Conservation (phyloP, 306 rosid genomes). For the Vachellia collinsii region DNA sequence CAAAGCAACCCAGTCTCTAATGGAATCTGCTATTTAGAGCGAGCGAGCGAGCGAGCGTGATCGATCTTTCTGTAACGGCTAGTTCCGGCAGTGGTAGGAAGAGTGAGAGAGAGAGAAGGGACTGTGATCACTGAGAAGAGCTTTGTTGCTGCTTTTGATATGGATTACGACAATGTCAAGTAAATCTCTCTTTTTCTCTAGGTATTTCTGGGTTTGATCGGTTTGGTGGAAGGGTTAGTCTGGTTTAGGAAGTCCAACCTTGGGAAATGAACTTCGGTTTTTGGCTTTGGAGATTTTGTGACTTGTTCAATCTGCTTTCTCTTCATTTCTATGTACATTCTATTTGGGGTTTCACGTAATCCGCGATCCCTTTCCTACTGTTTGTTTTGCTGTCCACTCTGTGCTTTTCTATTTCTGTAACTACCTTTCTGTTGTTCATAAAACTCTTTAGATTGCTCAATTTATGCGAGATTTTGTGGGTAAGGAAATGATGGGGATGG, state of each 20-base stretch:
- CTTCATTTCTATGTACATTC: not conserved
- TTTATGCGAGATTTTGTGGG: constrained; percentile 36
- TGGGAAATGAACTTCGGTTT: constrained; percentile 19
- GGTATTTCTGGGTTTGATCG: constrained; percentile 27
- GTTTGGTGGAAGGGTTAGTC: constrained; percentile 21
- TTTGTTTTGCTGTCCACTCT: not conserved
- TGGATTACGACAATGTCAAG: constrained; percentile 62
- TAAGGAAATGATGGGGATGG: constrained; percentile 34
- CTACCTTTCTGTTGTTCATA: not conserved
- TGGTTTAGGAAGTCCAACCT: not conserved
- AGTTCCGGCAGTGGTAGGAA: constrained; percentile 21
- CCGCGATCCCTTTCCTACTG: constrained; percentile 15
- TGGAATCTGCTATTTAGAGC: not conserved
- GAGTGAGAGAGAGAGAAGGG: not conserved
- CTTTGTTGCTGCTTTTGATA: constrained; percentile 34
- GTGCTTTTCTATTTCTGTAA: not conserved
- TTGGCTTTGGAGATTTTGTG: constrained; percentile 24
- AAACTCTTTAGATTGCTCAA: not conserved
- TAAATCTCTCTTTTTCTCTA: constrained; percentile 43
- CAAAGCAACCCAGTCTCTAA: not conserved
- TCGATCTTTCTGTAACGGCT: constrained; percentile 54
- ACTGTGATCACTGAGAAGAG: constrained; percentile 31
- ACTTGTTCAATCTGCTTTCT: constrained; percentile 6
- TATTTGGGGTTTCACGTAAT: not conserved
- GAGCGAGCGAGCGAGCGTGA: not conserved